phyloP scores from a whole-genome alignment of 805 yeast species.

The Schwanniomyces polymorphus region DNA sequence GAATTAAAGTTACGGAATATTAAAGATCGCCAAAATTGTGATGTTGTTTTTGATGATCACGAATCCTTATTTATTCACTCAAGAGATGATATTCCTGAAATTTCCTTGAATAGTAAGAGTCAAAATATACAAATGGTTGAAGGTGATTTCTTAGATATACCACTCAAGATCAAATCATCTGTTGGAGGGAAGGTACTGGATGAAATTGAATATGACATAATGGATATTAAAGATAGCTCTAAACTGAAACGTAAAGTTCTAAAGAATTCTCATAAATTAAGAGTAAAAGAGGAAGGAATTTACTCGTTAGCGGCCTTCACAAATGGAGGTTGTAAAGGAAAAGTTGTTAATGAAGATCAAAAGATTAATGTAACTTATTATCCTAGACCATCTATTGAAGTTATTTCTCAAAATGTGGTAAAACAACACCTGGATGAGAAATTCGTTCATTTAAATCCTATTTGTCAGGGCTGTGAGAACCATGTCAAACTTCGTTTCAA shows the following conservation, averaged over 20 bases:
- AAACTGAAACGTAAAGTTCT: constrained; percentile 3
- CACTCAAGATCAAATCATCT: constrained; percentile 42
- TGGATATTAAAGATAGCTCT: constrained; percentile 9
- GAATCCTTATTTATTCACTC: constrained; percentile 60
- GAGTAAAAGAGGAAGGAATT: constrained; percentile 41
- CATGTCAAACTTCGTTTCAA: constrained; percentile 39
- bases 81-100: constrained; percentile 64
- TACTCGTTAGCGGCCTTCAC: constrained; percentile 39
- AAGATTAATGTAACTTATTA: constrained; percentile 21
- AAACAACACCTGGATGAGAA: constrained; percentile 24
- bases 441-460: constrained; percentile 21
- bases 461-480: constrained; percentile 31
- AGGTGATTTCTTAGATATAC: constrained; percentile 60
- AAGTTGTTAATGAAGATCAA: constrained; percentile 17
- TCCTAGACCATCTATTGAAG: constrained; percentile 23
- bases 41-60: constrained; percentile 62
- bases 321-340: constrained; percentile 49
- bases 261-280: constrained; percentile 17
- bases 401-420: constrained; percentile 13
- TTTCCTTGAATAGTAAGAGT: constrained; percentile 27
- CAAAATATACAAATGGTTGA: constrained; percentile 49
- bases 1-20: constrained; percentile 62
- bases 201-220: constrained; percentile 29
- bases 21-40: constrained; percentile 76
- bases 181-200: constrained; percentile 28